Evolutionary conservation across 139 green algal species (phyloP).

Genomic region (Chloropicon primus): DNA sequence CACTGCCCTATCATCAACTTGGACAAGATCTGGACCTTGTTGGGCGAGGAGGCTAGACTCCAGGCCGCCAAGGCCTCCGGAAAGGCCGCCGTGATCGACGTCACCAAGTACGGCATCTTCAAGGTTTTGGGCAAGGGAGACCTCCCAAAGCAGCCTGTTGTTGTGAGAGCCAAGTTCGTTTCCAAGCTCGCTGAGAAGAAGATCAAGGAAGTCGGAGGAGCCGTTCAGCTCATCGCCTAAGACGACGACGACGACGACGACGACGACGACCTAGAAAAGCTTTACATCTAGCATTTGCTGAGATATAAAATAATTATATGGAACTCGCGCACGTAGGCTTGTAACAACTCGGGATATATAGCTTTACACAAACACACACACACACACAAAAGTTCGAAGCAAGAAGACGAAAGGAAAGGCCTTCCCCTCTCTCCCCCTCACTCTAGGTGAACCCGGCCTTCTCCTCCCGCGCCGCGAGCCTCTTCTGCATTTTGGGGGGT

Average conservation of each 20-base stretch:
- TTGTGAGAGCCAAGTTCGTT: constrained; percentile 97
- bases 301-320: neutral
- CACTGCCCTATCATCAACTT: constrained; percentile 93
- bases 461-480: neutral
- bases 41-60: constrained; percentile 70
- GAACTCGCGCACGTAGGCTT: neutral
- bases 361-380: neutral
- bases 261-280: no score
- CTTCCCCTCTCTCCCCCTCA: no score
- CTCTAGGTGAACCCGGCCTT: neutral
- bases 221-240: constrained; percentile 62
- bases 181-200: constrained; percentile 94
- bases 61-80: constrained; percentile 56
- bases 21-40: constrained; percentile 91
- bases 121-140: constrained; percentile 88
- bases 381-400: neutral
- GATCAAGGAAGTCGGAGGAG: constrained; percentile 93
- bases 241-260: no score
- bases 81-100: constrained; percentile 81
- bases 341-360: neutral
- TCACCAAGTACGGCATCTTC: constrained; percentile 82
- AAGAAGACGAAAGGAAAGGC: no score
- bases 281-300: no score
- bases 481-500: neutral
- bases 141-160: constrained; percentile 80